Conservation (phyloP, 1,284 basidiomycete species). For the Apiotrichum mycotoxinovorans region DNA sequence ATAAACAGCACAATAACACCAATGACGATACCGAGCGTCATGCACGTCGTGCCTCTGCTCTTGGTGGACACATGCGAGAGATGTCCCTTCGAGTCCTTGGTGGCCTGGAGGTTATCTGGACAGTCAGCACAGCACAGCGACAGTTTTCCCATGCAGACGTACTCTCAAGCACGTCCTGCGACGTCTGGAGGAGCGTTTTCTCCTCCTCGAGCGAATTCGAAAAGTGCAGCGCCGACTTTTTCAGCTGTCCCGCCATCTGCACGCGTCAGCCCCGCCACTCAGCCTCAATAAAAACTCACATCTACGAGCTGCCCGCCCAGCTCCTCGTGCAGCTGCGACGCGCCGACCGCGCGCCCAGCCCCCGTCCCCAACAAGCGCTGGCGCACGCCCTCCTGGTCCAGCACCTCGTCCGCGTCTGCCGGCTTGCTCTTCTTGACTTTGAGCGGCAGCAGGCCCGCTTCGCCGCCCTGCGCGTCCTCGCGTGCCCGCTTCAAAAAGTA, state of each 20-base stretch:
- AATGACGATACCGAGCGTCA: slow-evolving; percentile 44
- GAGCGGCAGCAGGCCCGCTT: slow-evolving; percentile 35
- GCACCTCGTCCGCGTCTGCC: slow-evolving; percentile 2
- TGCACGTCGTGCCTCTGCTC: slow-evolving; percentile 47
- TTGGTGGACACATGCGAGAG: slow-evolving; percentile 44
- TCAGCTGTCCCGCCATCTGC: slow-evolving; percentile 51
- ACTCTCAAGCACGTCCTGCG: slow-evolving; percentile 46
- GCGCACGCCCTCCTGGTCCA: slow-evolving; percentile 17
- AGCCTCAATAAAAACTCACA: slow-evolving; percentile 28
- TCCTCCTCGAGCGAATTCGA: slow-evolving; percentile 48
- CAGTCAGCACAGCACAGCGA: background rate
- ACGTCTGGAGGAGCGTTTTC: slow-evolving; percentile 45
- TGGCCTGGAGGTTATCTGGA: slow-evolving; percentile 43
- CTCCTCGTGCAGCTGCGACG: slow-evolving; percentile 48
- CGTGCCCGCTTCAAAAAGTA: slow-evolving; percentile 33
- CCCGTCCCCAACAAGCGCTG: slow-evolving; percentile 14
- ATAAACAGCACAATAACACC: slow-evolving; percentile 47
- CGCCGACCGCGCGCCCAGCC: slow-evolving; percentile 25
- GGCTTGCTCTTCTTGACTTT: slow-evolving; percentile 10
- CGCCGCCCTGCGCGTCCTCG: slow-evolving; percentile 31
- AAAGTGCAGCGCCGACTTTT: slow-evolving; percentile 50
- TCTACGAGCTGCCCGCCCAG: slow-evolving; percentile 49
- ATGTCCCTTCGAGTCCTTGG: slow-evolving; percentile 41
- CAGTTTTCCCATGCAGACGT: slow-evolving; percentile 9
- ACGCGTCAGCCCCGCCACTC: background rate